Percentiles rank a stretch among this genome's conserved stretches.
Conservation (phyloP, 208 protist genomes). For the Crithidia bombi region DNA sequence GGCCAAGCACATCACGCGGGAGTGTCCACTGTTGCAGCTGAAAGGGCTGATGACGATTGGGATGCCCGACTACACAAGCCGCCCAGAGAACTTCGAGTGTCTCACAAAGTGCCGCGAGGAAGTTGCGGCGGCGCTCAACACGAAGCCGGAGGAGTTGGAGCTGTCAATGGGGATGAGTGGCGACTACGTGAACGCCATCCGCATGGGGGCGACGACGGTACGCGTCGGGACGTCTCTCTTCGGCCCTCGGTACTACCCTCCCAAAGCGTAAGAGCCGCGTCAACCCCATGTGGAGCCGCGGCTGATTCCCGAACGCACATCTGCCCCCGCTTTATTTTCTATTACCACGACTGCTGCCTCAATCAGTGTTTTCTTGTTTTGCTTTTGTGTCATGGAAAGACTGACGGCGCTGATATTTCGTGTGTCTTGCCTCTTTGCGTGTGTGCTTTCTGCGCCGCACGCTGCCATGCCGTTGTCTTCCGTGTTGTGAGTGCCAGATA, state of each 20-base stretch:
- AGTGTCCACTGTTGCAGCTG: constrained; percentile 87
- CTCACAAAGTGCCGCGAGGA: constrained; percentile 64
- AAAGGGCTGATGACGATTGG: constrained; percentile 98
- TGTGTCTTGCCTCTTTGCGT: no score
- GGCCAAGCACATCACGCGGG: constrained; percentile 61
- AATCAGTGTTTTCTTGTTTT: no score
- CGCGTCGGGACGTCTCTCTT: constrained; percentile 96
- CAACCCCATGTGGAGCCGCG: no score
- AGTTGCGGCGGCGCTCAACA: constrained; percentile 60
- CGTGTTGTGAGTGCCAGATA: no score
- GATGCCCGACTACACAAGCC: constrained; percentile 80
- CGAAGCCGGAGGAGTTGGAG: constrained; percentile 58
- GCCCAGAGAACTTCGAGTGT: constrained; percentile 89
- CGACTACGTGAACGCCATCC: constrained; percentile 95
- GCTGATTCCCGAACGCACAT: no score
- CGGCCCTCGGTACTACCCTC: constrained; percentile 89
- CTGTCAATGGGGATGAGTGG: constrained; percentile 98
- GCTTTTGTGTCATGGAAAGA: no score
- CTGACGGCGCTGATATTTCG: no score
- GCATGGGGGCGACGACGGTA: constrained; percentile 94
- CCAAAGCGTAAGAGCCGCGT: constrained; percentile 40
- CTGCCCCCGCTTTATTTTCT: no score
- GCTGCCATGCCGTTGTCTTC: no score
- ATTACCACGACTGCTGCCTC: no score
- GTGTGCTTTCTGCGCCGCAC: no score